A percentile compares a stretch with the other conserved stretches of the same genome.
Evolutionary conservation across 2,329 filamentous ascomycete genomes (phyloP).

Genomic region (Apiospora koreana): DNA sequence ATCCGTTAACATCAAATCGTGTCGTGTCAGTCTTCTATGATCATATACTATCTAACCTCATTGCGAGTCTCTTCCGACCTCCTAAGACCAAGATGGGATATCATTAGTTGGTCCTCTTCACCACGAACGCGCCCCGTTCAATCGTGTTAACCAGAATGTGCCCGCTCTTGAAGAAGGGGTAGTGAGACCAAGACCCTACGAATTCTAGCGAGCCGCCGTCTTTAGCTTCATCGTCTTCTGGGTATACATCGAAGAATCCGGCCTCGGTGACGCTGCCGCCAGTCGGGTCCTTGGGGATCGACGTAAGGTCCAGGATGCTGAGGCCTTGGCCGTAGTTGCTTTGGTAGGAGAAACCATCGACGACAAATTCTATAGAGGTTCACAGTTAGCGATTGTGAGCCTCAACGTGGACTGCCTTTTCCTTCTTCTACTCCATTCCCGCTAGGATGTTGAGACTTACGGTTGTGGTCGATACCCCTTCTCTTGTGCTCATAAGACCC

Average conservation of each 20-base stretch:
- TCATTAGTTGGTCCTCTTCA: slow-evolving; percentile 36
- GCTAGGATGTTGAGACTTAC: not conserved
- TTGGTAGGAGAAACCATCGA: slow-evolving; percentile 47
- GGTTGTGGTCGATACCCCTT: slow-evolving; percentile 49
- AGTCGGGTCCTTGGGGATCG: slow-evolving; percentile 41
- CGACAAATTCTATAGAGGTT: slow-evolving; percentile 37
- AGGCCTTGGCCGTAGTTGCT: slow-evolving; percentile 53
- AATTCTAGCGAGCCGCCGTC: slow-evolving; percentile 41
- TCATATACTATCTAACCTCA: not conserved
- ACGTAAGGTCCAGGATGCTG: slow-evolving; percentile 38
- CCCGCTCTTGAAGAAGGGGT: slow-evolving; percentile 49
- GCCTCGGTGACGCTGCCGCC: slow-evolving; percentile 47
- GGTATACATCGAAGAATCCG: slow-evolving; percentile 52
- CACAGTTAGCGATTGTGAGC: not conserved
- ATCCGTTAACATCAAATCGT: too few relatives aligned
- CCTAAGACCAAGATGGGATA: not conserved
- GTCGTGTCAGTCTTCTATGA: not conserved
- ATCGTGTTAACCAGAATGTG: slow-evolving; percentile 54
- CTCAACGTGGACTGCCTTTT: too few relatives aligned
- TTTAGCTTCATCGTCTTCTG: slow-evolving; percentile 46
- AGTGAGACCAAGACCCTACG: slow-evolving; percentile 48
- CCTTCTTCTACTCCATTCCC: not conserved
- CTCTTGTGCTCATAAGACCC: slow-evolving; percentile 43
- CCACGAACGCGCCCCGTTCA: slow-evolving; percentile 49
- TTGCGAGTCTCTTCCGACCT: not conserved